These are phyloP conservation scores for Tricholoma bakamatsutake DNA, from an alignment of 768 basidiomycete genomes.

Conservation along the genomic window DNA sequence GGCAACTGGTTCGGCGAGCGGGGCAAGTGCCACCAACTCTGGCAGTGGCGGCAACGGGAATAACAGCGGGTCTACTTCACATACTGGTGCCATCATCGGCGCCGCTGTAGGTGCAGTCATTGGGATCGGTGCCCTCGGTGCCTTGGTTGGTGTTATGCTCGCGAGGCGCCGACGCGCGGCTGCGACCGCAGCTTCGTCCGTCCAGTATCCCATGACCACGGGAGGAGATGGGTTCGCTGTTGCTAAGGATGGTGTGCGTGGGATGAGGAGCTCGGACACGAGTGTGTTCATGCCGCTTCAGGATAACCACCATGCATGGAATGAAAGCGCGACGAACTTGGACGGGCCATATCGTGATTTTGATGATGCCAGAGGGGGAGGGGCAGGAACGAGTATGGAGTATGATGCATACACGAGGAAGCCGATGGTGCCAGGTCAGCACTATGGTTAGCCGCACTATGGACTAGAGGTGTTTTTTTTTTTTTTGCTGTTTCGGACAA, in stretches of 20 bases:
- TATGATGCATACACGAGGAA: slow-evolving; percentile 29
- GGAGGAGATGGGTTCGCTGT: slow-evolving; percentile 4
- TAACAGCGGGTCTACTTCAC: slow-evolving; percentile 19
- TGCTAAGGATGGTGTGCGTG: slow-evolving; percentile 23
- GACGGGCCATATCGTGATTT: slow-evolving; percentile 31
- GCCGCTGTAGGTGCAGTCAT: slow-evolving; percentile 49
- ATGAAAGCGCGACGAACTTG: slow-evolving; percentile 45
- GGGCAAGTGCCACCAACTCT: slow-evolving; percentile 11
- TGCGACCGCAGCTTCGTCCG: slow-evolving; percentile 18
- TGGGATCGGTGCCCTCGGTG: slow-evolving; percentile 44
- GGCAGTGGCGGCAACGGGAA: slow-evolving; percentile 1
- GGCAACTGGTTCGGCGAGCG: slow-evolving; percentile 33
- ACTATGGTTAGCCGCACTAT: no score
- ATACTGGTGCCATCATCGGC: slow-evolving; percentile 42
- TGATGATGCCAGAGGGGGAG: slow-evolving; percentile 17
- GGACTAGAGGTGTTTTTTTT: no score
- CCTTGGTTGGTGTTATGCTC: slow-evolving; percentile 45
- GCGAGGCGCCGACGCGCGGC: slow-evolving; percentile 45
- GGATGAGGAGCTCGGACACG: slow-evolving; percentile 50
- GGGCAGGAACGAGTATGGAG: slow-evolving; percentile 28
- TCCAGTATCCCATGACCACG: slow-evolving; percentile 20
- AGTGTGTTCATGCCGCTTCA: slow-evolving; percentile 70
- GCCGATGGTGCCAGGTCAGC: slow-evolving; percentile 8
- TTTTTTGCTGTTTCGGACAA: background rate
- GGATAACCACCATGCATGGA: slow-evolving; percentile 54